Evolutionary conservation across 495 filamentous ascomycete genomes (phyloP), one percentile per base, ranked within the genome.

Genomic region (Aspergillus olivimuriae): DNA sequence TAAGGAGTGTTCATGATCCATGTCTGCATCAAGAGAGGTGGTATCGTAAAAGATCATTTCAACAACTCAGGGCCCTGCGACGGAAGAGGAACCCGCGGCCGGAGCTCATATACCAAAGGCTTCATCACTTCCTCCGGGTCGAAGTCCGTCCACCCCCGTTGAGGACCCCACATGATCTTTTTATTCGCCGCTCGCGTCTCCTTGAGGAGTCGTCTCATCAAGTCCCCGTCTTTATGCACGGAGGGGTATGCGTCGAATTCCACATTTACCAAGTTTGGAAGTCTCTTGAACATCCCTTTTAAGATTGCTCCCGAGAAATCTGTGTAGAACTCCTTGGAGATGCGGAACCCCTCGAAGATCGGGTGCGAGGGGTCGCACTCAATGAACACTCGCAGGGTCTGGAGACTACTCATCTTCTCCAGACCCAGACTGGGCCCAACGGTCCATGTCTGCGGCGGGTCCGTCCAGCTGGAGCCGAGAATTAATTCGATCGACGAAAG

Each of bases 401-500:
- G 71, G 16, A 85, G 70, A 34, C 71, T 73, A 23, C 59, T 61
- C 66, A 82, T 81, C 33, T 89, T 78, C 28, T 66, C 56, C 18
- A 94, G 66, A 0, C 86, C 85, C 18, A 92, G 67, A 1, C 73
- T 62, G 4, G 72, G 58, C 48, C 79, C 82, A 19, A 89, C 81
- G 2, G 74, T 72, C 87, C 87, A 92, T 34, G 80, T 77, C 9
- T 68, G 65, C 1, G 87, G 88, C 2, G 88, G 87, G 35, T 73
- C 72, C 12, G 70, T 84, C 83, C 84, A 95, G 39, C 86, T 87
- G 0, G 86, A 86, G 0, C 88, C 88, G 2, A 95, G 64, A 8
- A 88, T 81, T 47, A 94, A 62, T 53, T 94, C 85, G 35, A 92
- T 69, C 2, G 78, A 79, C 3, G 73, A 80, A 39, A 95, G 68